Evolutionary conservation across 2,329 filamentous ascomycete species (phyloP), one percentile per base, ranked within the genome.

Genomic region (Pseudogymnoascus sp.): DNA sequence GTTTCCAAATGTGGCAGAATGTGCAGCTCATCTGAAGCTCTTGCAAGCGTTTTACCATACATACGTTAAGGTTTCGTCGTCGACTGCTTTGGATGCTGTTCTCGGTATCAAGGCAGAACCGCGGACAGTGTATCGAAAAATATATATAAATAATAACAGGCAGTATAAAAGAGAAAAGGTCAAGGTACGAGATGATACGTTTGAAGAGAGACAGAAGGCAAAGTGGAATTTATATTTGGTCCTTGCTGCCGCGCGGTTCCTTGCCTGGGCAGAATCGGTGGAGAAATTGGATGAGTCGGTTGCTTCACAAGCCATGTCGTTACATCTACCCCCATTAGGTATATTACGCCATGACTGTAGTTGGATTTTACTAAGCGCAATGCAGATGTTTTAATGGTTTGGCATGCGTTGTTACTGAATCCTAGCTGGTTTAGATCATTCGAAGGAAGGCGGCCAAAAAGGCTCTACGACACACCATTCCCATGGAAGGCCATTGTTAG

Each of bases 21-120:
- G 81, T 66, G 79, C 82, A 22, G 77, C 78, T 5, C 85, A 88
- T 69, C 75, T 87, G 11, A 84, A 86, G 68, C 74, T 87, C 1
- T 75, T 88, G 0, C 79, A 86, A 63, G 78, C 78, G 6, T 77
- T 87, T 59, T 78, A 81, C 38, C 76, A 79, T 37, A 71, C 87
- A n/a, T 78, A 78, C n/a, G 63, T 66, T 6, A 63, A 60, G 0
- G 61, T 72, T 1, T 39, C 71, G 2, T 59, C 63, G 0, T 70
- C 70, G 0, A 47, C 38, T 6, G 61, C 62, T 37, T 37, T 37
- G 6, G 35, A 37, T 37, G 35, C 12, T 37, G 35, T 37, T 12
- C 35, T 37, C 35, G 35, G 35, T n/a, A 37, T 37, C 12, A n/a
- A 37, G n/a, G 12, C 35, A 37, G 35, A 37, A 12, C 14, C 35